Evolutionary conservation across 768 basidiomycete species (phyloP).

Genomic region (Filobasidium wieringae): DNA sequence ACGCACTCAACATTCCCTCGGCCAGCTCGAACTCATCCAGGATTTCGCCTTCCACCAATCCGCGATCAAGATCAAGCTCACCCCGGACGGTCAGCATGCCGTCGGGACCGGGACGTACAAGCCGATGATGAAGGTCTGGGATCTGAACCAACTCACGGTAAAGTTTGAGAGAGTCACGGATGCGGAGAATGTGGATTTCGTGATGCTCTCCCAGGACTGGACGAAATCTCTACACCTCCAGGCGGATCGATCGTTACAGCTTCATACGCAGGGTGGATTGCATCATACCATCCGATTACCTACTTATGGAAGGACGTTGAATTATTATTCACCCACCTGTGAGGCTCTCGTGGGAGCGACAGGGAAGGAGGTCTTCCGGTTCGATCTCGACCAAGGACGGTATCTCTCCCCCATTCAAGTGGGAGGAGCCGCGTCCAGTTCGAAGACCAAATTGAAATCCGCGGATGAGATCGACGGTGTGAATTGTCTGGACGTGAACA

Average conservation of each 20-base stretch:
- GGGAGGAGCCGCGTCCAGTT: background rate
- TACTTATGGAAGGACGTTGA: slow-evolving; percentile 78
- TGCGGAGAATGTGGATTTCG: slow-evolving; percentile 93
- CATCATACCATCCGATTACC: slow-evolving; percentile 91
- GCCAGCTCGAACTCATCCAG: slow-evolving; percentile 80
- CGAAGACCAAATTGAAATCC: background rate
- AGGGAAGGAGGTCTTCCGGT: slow-evolving; percentile 76
- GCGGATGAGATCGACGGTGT: slow-evolving; percentile 62
- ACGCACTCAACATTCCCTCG: slow-evolving; percentile 50
- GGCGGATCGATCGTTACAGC: slow-evolving; percentile 82
- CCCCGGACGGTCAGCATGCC: slow-evolving; percentile 80
- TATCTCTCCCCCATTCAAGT: slow-evolving; percentile 59
- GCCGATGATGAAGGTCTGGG: slow-evolving; percentile 92
- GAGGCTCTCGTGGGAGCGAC: slow-evolving; percentile 75
- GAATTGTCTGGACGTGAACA: slow-evolving; percentile 83
- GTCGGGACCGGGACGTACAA: slow-evolving; percentile 96
- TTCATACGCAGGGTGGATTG: slow-evolving; percentile 87
- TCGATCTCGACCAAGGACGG: slow-evolving; percentile 89
- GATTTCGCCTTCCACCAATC: slow-evolving; percentile 97
- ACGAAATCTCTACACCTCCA: slow-evolving; percentile 96
- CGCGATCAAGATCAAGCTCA: slow-evolving; percentile 78
- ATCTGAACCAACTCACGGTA: slow-evolving; percentile 75
- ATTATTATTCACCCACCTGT: slow-evolving; percentile 87
- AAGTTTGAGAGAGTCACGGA: slow-evolving; percentile 96
- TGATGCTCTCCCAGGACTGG: slow-evolving; percentile 94